A percentile compares a stretch with the other conserved stretches of the same genome.
Conservation (phyloP, 108 stramenopile species). For the Seminavis robusta region DNA sequence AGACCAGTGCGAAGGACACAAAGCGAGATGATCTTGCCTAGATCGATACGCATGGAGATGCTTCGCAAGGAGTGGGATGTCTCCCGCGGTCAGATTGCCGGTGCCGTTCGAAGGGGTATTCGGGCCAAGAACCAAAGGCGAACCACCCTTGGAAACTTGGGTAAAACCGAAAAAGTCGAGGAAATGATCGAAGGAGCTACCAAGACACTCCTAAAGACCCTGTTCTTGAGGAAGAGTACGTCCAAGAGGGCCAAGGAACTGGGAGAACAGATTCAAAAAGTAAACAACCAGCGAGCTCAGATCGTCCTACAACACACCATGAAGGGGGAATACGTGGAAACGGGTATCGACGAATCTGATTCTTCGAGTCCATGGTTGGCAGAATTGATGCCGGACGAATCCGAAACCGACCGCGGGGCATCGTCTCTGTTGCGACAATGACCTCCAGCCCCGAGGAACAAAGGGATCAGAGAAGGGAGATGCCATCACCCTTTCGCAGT, state of each 20-base stretch:
- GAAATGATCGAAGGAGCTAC: conserved; percentile 31
- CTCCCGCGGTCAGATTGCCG: conserved; percentile 47
- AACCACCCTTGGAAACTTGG: conserved; percentile 62
- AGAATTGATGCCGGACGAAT: too few relatives aligned
- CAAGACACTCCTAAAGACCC: conserved; percentile 6
- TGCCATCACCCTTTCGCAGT: too few relatives aligned
- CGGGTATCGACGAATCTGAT: too few relatives aligned
- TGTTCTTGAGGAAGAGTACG: conserved; percentile 7
- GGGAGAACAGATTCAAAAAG: background rate
- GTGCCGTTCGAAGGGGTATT: conserved; percentile 51
- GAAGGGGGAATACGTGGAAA: too few relatives aligned
- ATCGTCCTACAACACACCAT: too few relatives aligned
- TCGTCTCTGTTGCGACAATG: too few relatives aligned
- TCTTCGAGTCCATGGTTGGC: too few relatives aligned
- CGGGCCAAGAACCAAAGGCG: conserved; percentile 54
- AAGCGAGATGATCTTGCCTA: conserved; percentile 48
- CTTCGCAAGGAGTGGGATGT: conserved; percentile 53
- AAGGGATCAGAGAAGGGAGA: too few relatives aligned
- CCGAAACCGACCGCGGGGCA: too few relatives aligned
- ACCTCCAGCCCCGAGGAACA: too few relatives aligned
- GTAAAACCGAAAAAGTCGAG: conserved; percentile 41
- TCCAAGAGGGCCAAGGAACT: conserved; percentile 5
- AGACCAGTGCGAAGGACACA: conserved; percentile 34
- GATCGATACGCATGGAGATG: conserved; percentile 48
- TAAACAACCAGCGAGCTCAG: conserved; percentile 1